Percentiles rank a stretch among this genome's conserved stretches.
phyloP scores from a whole-genome alignment of 768 basidiomycete species.

The Trametes elegans region DNA sequence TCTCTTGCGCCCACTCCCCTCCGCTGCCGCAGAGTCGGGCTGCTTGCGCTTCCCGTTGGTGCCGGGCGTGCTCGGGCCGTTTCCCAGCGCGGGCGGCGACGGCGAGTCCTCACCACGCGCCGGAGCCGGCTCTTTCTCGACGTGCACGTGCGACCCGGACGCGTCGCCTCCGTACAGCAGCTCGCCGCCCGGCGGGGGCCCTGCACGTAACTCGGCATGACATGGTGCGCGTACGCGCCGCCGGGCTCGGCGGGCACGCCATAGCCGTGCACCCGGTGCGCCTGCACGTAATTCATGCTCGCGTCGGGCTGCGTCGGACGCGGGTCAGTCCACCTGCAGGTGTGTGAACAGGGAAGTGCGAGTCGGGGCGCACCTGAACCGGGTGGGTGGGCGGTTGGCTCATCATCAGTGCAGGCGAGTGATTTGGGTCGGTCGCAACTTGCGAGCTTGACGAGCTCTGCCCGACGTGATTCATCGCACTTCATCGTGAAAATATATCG shows the following conservation, averaged over 20 bases:
- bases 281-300: background rate
- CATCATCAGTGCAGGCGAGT: constrained; percentile 16
- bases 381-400: constrained; percentile 19
- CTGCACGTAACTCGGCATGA: constrained; percentile 3
- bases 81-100: background rate
- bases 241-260: background rate
- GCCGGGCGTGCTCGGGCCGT: too few relatives aligned
- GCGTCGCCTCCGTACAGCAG: constrained; percentile 1
- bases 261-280: constrained; percentile 6
- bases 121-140: background rate
- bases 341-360: too few relatives aligned
- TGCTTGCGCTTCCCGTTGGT: constrained; percentile 19
- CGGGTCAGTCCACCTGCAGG: background rate
- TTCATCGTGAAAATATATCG: background rate
- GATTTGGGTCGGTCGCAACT: constrained; percentile 13
- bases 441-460: background rate
- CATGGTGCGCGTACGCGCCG: constrained; percentile 18
- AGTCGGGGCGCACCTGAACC: constrained; percentile 13
- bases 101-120: background rate
- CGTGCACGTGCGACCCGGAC: background rate
- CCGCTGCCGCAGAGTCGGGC: constrained; percentile 6
- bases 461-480: constrained; percentile 16
- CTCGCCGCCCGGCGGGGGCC: constrained; percentile 6
- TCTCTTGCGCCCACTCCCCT: constrained; percentile 12
- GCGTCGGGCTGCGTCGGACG: constrained; percentile 6